Evolutionary conservation across 2,329 filamentous ascomycete species (phyloP), one percentile per base, ranked within the genome.

Genomic region (Hymenoscyphus scutula): DNA sequence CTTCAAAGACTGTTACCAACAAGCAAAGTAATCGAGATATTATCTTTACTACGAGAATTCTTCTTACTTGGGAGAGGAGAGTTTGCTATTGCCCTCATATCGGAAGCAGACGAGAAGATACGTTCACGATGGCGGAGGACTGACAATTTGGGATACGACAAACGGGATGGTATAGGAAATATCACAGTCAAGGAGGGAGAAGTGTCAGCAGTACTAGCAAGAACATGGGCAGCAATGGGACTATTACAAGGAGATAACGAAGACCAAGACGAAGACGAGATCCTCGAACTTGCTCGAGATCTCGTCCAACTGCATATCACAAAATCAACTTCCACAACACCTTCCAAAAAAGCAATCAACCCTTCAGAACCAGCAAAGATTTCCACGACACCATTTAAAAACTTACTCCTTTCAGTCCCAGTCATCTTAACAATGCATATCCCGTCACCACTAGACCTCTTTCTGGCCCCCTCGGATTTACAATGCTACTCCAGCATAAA

Each of bases 11-110:
- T 98, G 0, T 77, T 99, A 3, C 95, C 95, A 0, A 78, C 92
- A 5, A 81, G 84, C 11, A 89, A 86, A 69, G 92, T 97, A 3
- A 79, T 91, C 5, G 89, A 95, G 67, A 86, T 90, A 57, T 79
- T 98, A 15, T 85, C 86, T 30, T 80, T 97, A 8, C 81, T 97
- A 1, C 84, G 93, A 56, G 88, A 95, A 62, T 97, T 96, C 76
- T 91, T 97, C 68, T 82, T 99, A 2, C 82, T 99, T 0, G 89
- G 90, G 0, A 85, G 91, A 37, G 94, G 94, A 59, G 95, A 98
- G 74, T 99, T 99, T 74, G 92, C 93, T 23, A 87, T 95, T 76
- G 89, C 90, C 0, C 77, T 99, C 29, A 91, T 96, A 1, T 85
- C 89, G 38, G 91, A 97, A 77, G 92, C 94, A 0, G 92, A 97